Conservation (phyloP, 2,329 filamentous ascomycete genomes). For the Venturia aucupariae region DNA sequence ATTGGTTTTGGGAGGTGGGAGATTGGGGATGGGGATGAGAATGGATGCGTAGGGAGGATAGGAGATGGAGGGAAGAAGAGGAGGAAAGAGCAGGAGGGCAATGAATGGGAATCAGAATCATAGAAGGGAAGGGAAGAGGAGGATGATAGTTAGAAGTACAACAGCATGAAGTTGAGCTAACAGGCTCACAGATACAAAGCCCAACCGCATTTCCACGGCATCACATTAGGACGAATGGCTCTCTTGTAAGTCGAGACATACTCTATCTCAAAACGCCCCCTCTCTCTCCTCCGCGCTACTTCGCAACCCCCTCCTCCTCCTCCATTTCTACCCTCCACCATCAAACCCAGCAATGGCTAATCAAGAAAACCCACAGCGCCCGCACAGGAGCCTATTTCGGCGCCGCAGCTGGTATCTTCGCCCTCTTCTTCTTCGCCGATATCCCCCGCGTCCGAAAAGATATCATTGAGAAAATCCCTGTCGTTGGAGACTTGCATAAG, state of each 20-base stretch:
- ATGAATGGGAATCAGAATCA: not conserved
- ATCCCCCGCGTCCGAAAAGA: conserved; percentile 53
- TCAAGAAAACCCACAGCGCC: conserved; percentile 8
- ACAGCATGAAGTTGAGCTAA: conserved; percentile 17
- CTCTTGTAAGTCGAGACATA: conserved; percentile 34
- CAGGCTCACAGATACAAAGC: conserved; percentile 38
- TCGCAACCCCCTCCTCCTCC: too few relatives aligned
- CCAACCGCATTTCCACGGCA: conserved; percentile 39
- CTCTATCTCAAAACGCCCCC: not conserved
- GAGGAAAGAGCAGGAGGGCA: not conserved
- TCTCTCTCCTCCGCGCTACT: too few relatives aligned
- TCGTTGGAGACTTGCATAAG: conserved; percentile 48
- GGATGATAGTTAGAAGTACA: not conserved
- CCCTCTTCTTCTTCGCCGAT: conserved; percentile 56
- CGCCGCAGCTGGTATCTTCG: conserved; percentile 48
- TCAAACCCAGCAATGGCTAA: not conserved
- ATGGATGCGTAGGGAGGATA: too few relatives aligned
- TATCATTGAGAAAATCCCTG: conserved; percentile 51
- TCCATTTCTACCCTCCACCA: not conserved
- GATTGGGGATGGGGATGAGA: too few relatives aligned
- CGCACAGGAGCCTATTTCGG: conserved; percentile 46
- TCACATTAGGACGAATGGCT: conserved; percentile 33
- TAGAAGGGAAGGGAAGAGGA: not conserved
- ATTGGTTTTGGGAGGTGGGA: not conserved
- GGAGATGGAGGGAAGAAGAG: not conserved